Percentiles rank a stretch among this genome's conserved stretches.
phyloP scores from a whole-genome alignment of 768 basidiomycete species.

The Hortiboletus campestris region DNA sequence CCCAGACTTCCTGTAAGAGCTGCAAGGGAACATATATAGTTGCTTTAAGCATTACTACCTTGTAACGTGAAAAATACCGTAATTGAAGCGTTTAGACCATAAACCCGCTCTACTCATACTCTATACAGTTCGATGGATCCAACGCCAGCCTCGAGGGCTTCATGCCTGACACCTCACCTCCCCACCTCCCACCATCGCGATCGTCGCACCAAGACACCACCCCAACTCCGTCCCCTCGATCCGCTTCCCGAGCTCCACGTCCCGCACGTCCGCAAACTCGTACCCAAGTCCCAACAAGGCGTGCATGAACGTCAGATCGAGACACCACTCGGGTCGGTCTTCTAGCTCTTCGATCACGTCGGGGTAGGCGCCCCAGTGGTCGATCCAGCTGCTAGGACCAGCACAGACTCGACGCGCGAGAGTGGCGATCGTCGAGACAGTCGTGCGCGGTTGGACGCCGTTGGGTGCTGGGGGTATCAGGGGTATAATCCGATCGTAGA shows the following conservation, averaged over 20 bases:
- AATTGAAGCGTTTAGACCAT: neutral
- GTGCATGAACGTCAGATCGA: conserved; percentile 96
- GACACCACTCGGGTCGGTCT: conserved; percentile 89
- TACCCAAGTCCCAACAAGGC: conserved; percentile 84
- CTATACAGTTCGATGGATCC: neutral
- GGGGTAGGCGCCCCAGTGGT: conserved; percentile 44
- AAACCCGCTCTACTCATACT: neutral
- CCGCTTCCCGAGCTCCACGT: conserved; percentile 82
- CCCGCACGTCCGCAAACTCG: conserved; percentile 71
- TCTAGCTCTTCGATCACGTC: conserved; percentile 65
- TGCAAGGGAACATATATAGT: too few species aligned
- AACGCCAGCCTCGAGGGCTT: neutral
- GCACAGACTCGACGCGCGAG: conserved; percentile 73
- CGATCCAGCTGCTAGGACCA: conserved; percentile 60
- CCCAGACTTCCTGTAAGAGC: too few species aligned
- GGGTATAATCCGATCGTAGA: conserved; percentile 90
- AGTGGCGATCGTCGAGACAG: conserved; percentile 56
- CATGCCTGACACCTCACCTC: conserved; percentile 53
- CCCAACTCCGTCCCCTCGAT: conserved; percentile 88
- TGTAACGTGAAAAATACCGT: neutral
- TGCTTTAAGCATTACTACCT: too few species aligned
- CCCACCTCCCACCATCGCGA: conserved; percentile 66
- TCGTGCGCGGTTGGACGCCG: conserved; percentile 33
- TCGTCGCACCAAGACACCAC: conserved; percentile 87
- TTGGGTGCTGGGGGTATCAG: conserved; percentile 47